Conservation (phyloP, 1,284 basidiomycete genomes). For the Violaceomyces palustris region DNA sequence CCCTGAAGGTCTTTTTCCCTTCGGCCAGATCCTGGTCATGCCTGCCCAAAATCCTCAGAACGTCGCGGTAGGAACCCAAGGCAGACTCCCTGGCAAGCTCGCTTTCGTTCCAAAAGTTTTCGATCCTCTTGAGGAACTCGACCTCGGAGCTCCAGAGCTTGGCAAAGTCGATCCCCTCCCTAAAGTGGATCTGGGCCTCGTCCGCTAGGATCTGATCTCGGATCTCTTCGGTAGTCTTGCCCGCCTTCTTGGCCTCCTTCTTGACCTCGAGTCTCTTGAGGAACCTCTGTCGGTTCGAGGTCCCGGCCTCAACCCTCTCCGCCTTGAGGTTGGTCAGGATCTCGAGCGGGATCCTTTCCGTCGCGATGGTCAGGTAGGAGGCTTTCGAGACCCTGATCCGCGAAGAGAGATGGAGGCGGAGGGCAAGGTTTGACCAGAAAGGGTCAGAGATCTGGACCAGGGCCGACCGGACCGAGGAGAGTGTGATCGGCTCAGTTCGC, state of each 20-base stretch:
- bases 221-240: neutral
- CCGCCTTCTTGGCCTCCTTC: neutral
- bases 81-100: too few relatives aligned
- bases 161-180: neutral
- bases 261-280: neutral
- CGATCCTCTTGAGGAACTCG: conserved; percentile 16
- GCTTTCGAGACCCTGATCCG: neutral
- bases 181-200: neutral
- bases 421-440: too few relatives aligned
- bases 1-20: conserved; percentile 36
- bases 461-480: neutral
- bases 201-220: neutral
- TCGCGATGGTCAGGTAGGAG: too few relatives aligned
- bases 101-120: conserved; percentile 21
- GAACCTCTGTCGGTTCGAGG: too few relatives aligned
- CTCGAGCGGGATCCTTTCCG: too few relatives aligned
- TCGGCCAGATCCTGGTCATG: too few relatives aligned
- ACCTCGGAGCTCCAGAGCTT: conserved; percentile 20
- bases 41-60: too few relatives aligned
- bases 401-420: neutral
- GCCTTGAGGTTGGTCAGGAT: too few relatives aligned
- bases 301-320: too few relatives aligned
- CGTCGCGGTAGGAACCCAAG: too few relatives aligned
- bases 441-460: too few relatives aligned
- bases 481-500: conserved; percentile 1